Base-by-base conservation (phyloP, 169 alveolate species). In the Plasmodium ovale region DNA sequence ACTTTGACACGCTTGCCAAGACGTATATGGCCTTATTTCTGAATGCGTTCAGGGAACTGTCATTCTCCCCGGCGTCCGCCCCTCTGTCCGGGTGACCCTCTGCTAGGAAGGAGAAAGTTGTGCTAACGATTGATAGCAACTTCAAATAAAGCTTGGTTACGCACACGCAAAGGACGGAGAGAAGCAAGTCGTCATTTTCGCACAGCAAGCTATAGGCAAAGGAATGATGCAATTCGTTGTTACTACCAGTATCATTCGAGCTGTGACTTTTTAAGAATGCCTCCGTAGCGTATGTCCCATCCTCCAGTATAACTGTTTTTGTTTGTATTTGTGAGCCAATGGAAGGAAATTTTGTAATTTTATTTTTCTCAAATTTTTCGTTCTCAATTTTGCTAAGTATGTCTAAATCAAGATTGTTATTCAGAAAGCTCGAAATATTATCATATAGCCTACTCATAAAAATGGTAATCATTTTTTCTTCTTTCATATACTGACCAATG, bases 201-300 rank as follows among this genome's bases (percentile, higher is more conserved):
- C 67, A 56, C 6, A 94, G 73, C 31, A 94, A 37, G 19, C 87
- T 54, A 44, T 94, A 93, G 16, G 87, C 49, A 39, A 72, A 73
- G 1, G 88, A 33, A 70, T 72, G 31, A 10, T 85, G 23, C 27
- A 65, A 23, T 2, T 35, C 54, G 1, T 84, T 69, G 35, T 42
- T 21, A n/a, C 47, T 39, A 16, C 19, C 35, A 6, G 31, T 42
- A 3, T 49, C 19, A 12, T 39, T 31, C 9, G 47, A 44, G 58
- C 21, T 92, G 3, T 60, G 62, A 7, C 35, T 60, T 56, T 77
- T 79, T 35, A 27, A 73, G 12, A 94, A 73, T 1, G 96, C 95
- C 67, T 96, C 97, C 2, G 99, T 96, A 4, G 99, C 99, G 92
- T 97, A 97, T 27, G 99, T 97, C 9, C 99, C 99, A 94, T 98